Conservation (phyloP, 129 eudicot genomes). For the Tagetes erecta region DNA sequence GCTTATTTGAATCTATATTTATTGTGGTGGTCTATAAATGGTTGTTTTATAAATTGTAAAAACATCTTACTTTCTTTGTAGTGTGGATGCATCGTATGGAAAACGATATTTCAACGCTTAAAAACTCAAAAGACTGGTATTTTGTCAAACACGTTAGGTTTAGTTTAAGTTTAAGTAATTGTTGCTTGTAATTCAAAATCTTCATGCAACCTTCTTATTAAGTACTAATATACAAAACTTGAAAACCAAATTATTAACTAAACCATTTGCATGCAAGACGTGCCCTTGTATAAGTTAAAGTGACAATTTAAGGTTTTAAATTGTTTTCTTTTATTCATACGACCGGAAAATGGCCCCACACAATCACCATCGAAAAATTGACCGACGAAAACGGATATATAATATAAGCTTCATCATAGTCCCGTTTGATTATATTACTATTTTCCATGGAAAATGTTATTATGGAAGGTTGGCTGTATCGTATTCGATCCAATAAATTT, state of each 20-base stretch:
- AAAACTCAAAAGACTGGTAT: not conserved
- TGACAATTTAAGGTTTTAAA: conserved; percentile 9
- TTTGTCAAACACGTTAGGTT: not conserved
- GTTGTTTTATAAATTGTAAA: not conserved
- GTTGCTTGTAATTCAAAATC: not conserved
- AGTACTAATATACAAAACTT: not conserved
- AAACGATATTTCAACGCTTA: not conserved
- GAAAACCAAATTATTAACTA: conserved; percentile 10
- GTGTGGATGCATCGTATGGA: not conserved
- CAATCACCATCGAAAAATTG: not conserved
- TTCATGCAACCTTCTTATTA: conserved; percentile 3
- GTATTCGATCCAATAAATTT: conserved; percentile 23
- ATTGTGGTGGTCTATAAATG: no score
- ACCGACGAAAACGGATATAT: not conserved
- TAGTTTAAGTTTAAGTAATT: not conserved
- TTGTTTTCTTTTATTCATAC: not conserved
- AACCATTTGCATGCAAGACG: not conserved
- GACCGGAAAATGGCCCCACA: conserved; percentile 5
- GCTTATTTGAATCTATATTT: no score
- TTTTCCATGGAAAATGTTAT: not conserved
- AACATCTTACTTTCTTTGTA: not conserved
- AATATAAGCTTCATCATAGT: not conserved
- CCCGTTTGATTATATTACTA: no score
- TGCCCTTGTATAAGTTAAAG: conserved; percentile 4
- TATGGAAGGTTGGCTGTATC: conserved; percentile 37